Evolutionary conservation across 1,284 basidiomycete species (phyloP).

Genomic region (Spongispora temasekensis): DNA sequence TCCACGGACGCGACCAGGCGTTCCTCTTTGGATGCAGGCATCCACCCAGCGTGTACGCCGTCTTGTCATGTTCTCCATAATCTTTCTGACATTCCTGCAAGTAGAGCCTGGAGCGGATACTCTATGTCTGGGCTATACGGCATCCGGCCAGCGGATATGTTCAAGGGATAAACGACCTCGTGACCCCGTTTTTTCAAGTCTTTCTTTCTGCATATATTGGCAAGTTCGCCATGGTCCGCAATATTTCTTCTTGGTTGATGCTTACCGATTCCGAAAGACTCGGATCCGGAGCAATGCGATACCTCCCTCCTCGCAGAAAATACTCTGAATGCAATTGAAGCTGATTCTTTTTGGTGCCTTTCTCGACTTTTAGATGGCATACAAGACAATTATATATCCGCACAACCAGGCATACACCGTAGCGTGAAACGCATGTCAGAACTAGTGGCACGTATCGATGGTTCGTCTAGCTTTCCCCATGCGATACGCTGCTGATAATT

Average conservation of each 20-base stretch:
- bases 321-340: constrained; percentile 84
- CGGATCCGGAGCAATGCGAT: constrained; percentile 87
- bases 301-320: constrained; percentile 69
- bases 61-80: constrained; percentile 2
- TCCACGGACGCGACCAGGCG: constrained; percentile 90
- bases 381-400: constrained; percentile 95
- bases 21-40: constrained; percentile 85
- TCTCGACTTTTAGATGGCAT: constrained; percentile 93
- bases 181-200: constrained; percentile 93
- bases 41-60: constrained; percentile 79
- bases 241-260: constrained; percentile 1
- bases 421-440: constrained; percentile 92
- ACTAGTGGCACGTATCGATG: constrained; percentile 89
- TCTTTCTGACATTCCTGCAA: constrained; percentile 23
- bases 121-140: constrained; percentile 97
- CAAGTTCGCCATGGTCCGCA: constrained; percentile 37
- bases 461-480: constrained; percentile 40
- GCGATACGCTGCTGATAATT: not conserved
- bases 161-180: constrained; percentile 97
- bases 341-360: constrained; percentile 96
- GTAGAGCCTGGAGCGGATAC: constrained; percentile 86
- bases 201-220: constrained; percentile 92
- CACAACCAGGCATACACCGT: constrained; percentile 92
- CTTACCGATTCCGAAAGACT: constrained; percentile 49
- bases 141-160: constrained; percentile 97